A percentile compares a stretch with the other conserved stretches of the same genome.
These are phyloP conservation scores for Naganishia friedmannii DNA, from an alignment of 768 basidiomycete species.

Conservation along the genomic window DNA sequence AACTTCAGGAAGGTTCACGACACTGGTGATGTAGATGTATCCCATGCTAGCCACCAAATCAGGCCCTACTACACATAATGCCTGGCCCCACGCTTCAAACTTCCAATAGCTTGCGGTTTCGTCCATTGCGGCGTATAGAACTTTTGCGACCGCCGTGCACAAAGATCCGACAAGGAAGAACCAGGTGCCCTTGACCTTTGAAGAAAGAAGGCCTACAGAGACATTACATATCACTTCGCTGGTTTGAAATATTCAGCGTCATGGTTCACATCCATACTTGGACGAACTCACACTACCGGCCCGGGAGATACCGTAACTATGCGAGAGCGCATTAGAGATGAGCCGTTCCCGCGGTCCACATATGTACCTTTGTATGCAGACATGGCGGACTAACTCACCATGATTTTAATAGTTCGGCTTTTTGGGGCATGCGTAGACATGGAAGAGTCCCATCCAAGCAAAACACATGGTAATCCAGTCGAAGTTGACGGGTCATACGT, in stretches of 20 bases:
- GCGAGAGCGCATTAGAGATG: neutral
- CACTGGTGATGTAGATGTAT: neutral
- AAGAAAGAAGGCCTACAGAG: neutral
- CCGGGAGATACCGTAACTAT: constrained; percentile 6
- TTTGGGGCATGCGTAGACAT: too few species aligned
- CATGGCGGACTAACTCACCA: neutral
- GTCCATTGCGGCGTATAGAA: neutral
- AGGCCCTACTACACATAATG: neutral
- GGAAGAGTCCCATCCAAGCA: too few species aligned
- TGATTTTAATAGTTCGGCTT: too few species aligned
- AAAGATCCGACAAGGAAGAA: neutral
- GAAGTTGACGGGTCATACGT: too few species aligned
- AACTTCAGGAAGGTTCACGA: neutral
- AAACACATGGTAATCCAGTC: too few species aligned
- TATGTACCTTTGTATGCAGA: neutral
- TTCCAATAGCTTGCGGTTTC: neutral
- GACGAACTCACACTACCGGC: neutral
- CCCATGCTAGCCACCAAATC: neutral
- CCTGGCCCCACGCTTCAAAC: neutral
- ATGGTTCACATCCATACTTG: neutral
- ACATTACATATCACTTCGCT: neutral
- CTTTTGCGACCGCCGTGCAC: neutral
- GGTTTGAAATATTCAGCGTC: neutral
- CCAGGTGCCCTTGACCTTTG: neutral
- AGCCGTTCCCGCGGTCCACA: too few species aligned